These are phyloP conservation scores for Pilaira anomala DNA, from an alignment of 192 early-diverging fungal genomes.

Conservation along the genomic window DNA sequence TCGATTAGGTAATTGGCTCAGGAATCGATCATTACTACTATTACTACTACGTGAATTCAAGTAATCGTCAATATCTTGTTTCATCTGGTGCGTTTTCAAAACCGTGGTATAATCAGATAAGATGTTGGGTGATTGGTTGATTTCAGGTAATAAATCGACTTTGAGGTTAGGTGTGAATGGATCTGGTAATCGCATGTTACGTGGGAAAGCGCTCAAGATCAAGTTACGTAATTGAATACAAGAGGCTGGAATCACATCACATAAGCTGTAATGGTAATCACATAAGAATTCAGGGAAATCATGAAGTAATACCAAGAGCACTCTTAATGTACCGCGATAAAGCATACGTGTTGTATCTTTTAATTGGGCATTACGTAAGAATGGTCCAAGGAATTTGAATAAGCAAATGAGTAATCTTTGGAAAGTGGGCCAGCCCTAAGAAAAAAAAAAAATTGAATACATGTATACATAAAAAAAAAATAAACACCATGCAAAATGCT, in stretches of 20 bases:
- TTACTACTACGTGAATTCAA: too few relatives aligned
- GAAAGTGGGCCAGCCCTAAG: slow-evolving; percentile 77
- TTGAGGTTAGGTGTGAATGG: slow-evolving; percentile 94
- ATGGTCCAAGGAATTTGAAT: slow-evolving; percentile 84
- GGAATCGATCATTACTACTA: slow-evolving; percentile 29
- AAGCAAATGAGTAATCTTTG: slow-evolving; percentile 80
- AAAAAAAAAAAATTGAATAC: not conserved
- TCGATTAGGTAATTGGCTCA: too few relatives aligned
- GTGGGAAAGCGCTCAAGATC: slow-evolving; percentile 91
- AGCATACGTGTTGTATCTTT: slow-evolving; percentile 76
- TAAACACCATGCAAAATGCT: too few relatives aligned
- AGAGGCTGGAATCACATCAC: slow-evolving; percentile 83
- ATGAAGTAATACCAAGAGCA: slow-evolving; percentile 87
- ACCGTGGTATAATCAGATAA: slow-evolving; percentile 77
- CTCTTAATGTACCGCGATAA: slow-evolving; percentile 85
- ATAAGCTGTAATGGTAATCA: slow-evolving; percentile 87
- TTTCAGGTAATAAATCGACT: slow-evolving; percentile 87
- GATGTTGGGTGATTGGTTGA: slow-evolving; percentile 78
- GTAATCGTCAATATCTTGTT: slow-evolving; percentile 72
- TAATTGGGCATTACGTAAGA: slow-evolving; percentile 63
- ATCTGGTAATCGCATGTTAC: slow-evolving; percentile 92
- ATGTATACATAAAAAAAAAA: too few relatives aligned
- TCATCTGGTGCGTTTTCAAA: slow-evolving; percentile 68
- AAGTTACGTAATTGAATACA: slow-evolving; percentile 96
- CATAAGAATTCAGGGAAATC: slow-evolving; percentile 98